Conservation (phyloP, 495 filamentous ascomycete genomes). For the Podospora conica region DNA sequence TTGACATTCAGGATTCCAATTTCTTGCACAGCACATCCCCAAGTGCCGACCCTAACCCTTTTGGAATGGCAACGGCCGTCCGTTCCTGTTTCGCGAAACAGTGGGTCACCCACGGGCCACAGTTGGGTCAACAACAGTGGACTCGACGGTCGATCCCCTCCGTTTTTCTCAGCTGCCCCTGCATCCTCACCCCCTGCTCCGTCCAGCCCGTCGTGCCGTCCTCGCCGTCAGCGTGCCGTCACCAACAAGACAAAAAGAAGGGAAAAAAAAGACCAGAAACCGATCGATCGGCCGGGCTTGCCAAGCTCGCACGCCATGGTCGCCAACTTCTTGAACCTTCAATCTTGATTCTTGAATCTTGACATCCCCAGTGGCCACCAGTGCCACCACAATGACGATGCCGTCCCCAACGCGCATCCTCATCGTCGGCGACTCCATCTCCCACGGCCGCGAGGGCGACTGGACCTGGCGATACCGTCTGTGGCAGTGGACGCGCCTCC, state of each 20-base stretch:
- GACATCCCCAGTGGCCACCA: not conserved
- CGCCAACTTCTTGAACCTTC: too few species aligned
- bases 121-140: too few species aligned
- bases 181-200: too few species aligned
- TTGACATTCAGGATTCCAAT: too few species aligned
- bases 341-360: not conserved
- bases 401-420: slow-evolving; percentile 14
- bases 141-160: too few species aligned
- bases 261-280: not conserved
- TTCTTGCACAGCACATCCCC: not conserved
- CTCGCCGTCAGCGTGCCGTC: too few species aligned
- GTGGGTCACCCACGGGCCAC: too few species aligned
- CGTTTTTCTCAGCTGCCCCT: not conserved
- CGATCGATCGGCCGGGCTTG: not conserved
- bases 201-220: not conserved
- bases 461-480: slow-evolving; percentile 36
- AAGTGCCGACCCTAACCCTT: not conserved
- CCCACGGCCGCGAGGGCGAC: slow-evolving; percentile 35
- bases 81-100: not conserved
- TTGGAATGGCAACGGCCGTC: not conserved
- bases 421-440: slow-evolving; percentile 35
- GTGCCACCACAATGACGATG: not conserved
- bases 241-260: not conserved
- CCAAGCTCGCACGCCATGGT: not conserved
- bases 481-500: slow-evolving; percentile 26